Percentiles rank a stretch among this genome's conserved stretches.
Conservation (phyloP, 2,329 filamentous ascomycete genomes). For the Whalleya microplaca region DNA sequence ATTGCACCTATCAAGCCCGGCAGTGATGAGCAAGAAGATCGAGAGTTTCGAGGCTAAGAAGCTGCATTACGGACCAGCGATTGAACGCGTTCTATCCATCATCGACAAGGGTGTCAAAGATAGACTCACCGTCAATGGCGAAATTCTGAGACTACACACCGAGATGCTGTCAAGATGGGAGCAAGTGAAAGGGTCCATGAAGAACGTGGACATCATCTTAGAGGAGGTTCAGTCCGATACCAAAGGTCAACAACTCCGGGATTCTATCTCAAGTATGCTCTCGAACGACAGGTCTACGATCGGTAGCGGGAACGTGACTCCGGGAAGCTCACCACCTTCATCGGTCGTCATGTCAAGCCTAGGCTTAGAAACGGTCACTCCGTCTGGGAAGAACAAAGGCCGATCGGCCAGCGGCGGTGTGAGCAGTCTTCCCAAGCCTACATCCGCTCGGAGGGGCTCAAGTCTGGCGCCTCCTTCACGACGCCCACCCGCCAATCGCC, state of each 20-base stretch:
- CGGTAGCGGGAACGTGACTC: slow-evolving; percentile 71
- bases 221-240: slow-evolving; percentile 71
- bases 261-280: slow-evolving; percentile 91
- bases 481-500: slow-evolving; percentile 47
- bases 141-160: slow-evolving; percentile 82
- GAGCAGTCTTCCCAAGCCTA: slow-evolving; percentile 50
- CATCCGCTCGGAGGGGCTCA: slow-evolving; percentile 46
- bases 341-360: slow-evolving; percentile 63
- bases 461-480: slow-evolving; percentile 49
- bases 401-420: slow-evolving; percentile 53
- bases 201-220: slow-evolving; percentile 73
- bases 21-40: slow-evolving; percentile 76
- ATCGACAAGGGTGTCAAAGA: slow-evolving; percentile 96
- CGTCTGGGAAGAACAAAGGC: slow-evolving; percentile 47
- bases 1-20: slow-evolving; percentile 72
- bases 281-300: slow-evolving; percentile 77
- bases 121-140: slow-evolving; percentile 93
- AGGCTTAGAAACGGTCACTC: slow-evolving; percentile 53
- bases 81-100: slow-evolving; percentile 86
- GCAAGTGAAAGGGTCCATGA: slow-evolving; percentile 74
- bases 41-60: slow-evolving; percentile 96
- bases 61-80: slow-evolving; percentile 89
- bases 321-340: slow-evolving; percentile 67
- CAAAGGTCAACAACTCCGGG: slow-evolving; percentile 76
- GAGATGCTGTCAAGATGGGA: slow-evolving; percentile 87